These are phyloP conservation scores for Scutellaria barbata DNA, from an alignment of 257 asterid species.

Conservation along the genomic window DNA sequence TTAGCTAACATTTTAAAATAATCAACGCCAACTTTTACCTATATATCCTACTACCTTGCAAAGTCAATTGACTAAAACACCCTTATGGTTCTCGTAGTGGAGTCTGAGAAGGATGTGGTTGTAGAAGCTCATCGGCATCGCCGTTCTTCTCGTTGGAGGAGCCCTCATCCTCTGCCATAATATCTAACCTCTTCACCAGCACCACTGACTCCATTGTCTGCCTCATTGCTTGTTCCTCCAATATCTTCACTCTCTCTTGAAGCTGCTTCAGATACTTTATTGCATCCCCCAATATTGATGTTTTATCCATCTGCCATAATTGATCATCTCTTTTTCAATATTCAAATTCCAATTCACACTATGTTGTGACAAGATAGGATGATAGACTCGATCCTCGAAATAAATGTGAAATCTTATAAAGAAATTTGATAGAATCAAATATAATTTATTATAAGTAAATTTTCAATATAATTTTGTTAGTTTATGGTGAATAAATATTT, in stretches of 20 bases:
- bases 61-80: conserved; percentile 32
- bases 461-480: too few species aligned
- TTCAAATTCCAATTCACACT: too few species aligned
- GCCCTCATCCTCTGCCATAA: conserved; percentile 37
- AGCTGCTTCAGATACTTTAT: conserved; percentile 42
- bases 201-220: conserved; percentile 45
- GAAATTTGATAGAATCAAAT: too few species aligned
- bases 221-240: conserved; percentile 43
- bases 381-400: too few species aligned
- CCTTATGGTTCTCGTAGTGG: conserved; percentile 34
- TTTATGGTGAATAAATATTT: too few species aligned
- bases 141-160: conserved; percentile 30
- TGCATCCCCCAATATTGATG: conserved; percentile 44
- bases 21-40: too few species aligned
- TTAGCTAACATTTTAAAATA: too few species aligned
- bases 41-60: too few species aligned
- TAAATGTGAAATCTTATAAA: too few species aligned
- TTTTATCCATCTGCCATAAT: conserved; percentile 43
- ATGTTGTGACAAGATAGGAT: too few species aligned
- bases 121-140: conserved; percentile 30
- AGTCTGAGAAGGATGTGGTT: conserved; percentile 34
- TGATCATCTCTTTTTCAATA: neutral
- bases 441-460: too few species aligned
- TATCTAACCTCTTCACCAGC: conserved; percentile 38
- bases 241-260: conserved; percentile 40